Evolutionary conservation across 164 flowering plant species (phyloP).

Genomic region (Magnolia sinica): DNA sequence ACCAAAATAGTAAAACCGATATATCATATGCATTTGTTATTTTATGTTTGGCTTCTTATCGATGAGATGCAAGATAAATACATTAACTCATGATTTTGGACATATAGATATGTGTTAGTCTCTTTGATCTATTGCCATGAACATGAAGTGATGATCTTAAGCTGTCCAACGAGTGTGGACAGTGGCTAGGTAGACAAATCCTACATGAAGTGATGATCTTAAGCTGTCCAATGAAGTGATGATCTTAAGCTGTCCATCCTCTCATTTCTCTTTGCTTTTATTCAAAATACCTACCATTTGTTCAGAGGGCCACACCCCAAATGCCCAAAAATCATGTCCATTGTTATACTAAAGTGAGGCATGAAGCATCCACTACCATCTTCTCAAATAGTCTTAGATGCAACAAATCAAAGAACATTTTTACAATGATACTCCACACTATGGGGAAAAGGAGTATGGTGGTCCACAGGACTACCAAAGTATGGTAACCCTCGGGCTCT

Average conservation of each 20-base stretch:
- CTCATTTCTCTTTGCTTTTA: neutral
- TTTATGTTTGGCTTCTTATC: neutral
- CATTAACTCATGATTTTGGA: neutral
- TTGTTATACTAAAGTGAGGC: conserved; percentile 3
- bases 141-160: too few species aligned
- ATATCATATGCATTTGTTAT: neutral
- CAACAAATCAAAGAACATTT: neutral
- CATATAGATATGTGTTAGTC: too few species aligned
- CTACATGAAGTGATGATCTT: too few species aligned
- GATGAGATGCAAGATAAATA: neutral
- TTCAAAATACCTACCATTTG: neutral
- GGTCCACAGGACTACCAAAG: neutral
- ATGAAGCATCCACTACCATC: conserved; percentile 4
- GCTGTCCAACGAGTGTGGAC: neutral
- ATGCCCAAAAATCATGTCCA: neutral
- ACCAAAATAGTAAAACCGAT: neutral
- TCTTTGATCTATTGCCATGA: too few species aligned
- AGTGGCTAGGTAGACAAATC: neutral
- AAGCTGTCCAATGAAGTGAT: too few species aligned
- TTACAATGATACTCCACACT: neutral
- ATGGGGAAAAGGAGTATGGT: neutral
- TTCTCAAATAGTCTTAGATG: conserved; percentile 1
- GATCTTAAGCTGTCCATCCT: too few species aligned
- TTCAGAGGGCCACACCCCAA: neutral
- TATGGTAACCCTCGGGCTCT: neutral